Evolutionary conservation across 495 filamentous ascomycete genomes (phyloP).

Genomic region (Annulohypoxylon stygium): DNA sequence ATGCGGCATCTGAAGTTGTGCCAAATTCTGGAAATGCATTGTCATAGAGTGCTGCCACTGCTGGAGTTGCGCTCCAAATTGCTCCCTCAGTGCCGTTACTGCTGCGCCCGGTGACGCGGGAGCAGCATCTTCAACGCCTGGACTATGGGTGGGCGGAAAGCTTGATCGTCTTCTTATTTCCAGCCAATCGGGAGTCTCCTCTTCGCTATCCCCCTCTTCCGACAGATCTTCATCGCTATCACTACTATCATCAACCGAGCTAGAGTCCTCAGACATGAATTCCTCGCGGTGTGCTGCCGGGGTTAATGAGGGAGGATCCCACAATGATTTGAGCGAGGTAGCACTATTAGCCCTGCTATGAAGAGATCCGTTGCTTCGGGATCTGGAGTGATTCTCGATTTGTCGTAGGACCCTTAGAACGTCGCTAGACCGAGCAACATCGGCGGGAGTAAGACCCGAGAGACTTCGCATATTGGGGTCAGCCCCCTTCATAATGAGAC

Average conservation of each 20-base stretch:
- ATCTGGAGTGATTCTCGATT: conserved; percentile 70
- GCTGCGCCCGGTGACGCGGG: conserved; percentile 70
- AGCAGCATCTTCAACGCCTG: conserved; percentile 50
- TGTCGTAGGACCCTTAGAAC: conserved; percentile 65
- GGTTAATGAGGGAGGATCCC: conserved; percentile 65
- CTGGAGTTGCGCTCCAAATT: conserved; percentile 81
- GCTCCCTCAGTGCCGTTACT: conserved; percentile 80
- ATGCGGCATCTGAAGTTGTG: conserved; percentile 74
- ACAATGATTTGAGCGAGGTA: conserved; percentile 72
- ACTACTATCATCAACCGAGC: conserved; percentile 56
- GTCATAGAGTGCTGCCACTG: conserved; percentile 79
- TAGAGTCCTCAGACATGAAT: conserved; percentile 51
- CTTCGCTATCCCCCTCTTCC: conserved; percentile 50
- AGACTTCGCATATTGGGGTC: conserved; percentile 77
- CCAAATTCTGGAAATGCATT: conserved; percentile 55
- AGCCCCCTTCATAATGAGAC: conserved; percentile 78
- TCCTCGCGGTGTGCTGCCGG: conserved; percentile 50
- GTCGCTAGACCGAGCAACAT: conserved; percentile 75
- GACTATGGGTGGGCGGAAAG: conserved; percentile 48
- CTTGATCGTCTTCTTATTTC: conserved; percentile 57
- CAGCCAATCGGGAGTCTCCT: conserved; percentile 55
- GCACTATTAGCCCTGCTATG: conserved; percentile 75
- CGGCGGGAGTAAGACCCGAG: conserved; percentile 77
- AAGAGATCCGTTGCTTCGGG: conserved; percentile 60
- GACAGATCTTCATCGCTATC: conserved; percentile 58